Evolutionary conservation across 441 rosid genomes (phyloP), one percentile per base, ranked within the genome.

Genomic region (Mallotus repandus): DNA sequence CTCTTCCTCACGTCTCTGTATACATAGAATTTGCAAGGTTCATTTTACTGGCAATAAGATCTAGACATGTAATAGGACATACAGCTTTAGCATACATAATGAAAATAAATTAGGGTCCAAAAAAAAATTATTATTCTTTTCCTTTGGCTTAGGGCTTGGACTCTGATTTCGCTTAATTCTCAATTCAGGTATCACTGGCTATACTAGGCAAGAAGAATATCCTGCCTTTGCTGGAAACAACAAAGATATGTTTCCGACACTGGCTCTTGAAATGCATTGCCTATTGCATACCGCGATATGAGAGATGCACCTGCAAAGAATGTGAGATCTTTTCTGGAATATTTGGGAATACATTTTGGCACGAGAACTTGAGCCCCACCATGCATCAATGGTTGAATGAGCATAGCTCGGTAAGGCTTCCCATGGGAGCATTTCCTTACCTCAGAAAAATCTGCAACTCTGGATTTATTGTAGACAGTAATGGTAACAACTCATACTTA

Each of bases 271-370:
- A 63, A 71, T 48, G 41, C 57, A 71, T 85, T 32, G 83, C 84
- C 66, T 41, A 29, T 68, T 80, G 69, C 55, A n/a, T 86, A 21
- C 85, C 83, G 13, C 77, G 84, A 55, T 75, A 81, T 7, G 87
- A 86, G 79, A 73, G 81, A 73, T 82, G 85, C 79, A 78, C 56
- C 16, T 73, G 79, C 76, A 43, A 48, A 11, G 85, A 78, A 68
- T 86, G 89, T 2, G 82, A 86, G 76, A 72, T 80, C n/a, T 71
- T 81, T 29, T 83, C 85, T 9, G 86, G 85, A 59, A 80, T 83
- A 73, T 86, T 86, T 72, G 87, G 87, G 13, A 83, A 78, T 18
- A 0, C 78, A 60, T 86, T 80, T 77, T 80, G 84, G 85, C 89
- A 82, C 50, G 81, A 82, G 73, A 85, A 86, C 21, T 3, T 86